Evolutionary conservation across 371 early-diverging fungal genomes (phyloP), one percentile per base, ranked within the genome.

Genomic region (Rhizopus stolonifer): DNA sequence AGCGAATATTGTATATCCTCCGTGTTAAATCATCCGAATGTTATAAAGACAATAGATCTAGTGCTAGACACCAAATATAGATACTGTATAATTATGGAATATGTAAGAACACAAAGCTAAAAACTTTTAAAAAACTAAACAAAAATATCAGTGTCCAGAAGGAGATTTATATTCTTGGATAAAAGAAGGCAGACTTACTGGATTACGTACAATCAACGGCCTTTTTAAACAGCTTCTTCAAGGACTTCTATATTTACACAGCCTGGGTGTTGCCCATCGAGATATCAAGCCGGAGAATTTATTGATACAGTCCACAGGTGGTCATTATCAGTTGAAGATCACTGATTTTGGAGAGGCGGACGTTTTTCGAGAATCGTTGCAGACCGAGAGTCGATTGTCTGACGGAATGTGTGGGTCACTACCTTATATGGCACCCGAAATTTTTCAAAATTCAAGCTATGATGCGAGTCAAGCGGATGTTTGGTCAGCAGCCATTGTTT

Each of bases 311-410:
- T n/a, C n/a, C n/a, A 49, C 91, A 92, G 52, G 90, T 91, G 52
- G 82, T 86, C 47, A 82, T 83, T 1, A 40, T 22, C 9, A 81
- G 13, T 65, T 99, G 52, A 99, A 99, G 74, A 95, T 98, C 57
- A 90, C 96, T 15, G 98, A 99, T 70, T 99, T 98, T 85, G 96
- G 98, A 15, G 94, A 94, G 11, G 89, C 96, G 1, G 91, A 90
- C 45, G 93, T 96, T 1, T 94, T 95, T 74, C 76, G 88, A 46
- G 84, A 83, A 34, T 79, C 82, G 32, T 92, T 88, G 79, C 88
- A 90, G 59, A 65, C 66, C 29, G 55, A 61, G 18, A 54, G 74
- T 18, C 83, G 85, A 63, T 54, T 77, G 32, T 92, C 90, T 17
- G 71, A 77, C 50, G 94, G 94, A 3, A 68, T 90, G 49, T 91